Evolutionary conservation across 2,329 filamentous ascomycete genomes (phyloP).

Genomic region (Coniochaeta hoffmannii): DNA sequence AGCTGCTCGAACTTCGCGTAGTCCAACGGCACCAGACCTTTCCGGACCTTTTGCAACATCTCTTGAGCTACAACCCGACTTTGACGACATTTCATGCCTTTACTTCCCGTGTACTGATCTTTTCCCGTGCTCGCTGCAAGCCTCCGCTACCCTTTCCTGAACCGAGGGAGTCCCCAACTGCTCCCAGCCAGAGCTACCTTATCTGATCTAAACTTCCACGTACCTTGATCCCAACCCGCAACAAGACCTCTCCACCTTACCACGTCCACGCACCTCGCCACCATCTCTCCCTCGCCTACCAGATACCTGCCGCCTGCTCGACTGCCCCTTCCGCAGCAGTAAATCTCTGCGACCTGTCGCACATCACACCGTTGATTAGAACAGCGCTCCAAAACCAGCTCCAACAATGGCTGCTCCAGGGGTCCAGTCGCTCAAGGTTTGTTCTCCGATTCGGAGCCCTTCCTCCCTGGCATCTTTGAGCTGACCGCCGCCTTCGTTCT

Average conservation of each 20-base stretch:
- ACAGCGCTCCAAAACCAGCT: slow-evolving; percentile 6
- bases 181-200: background rate
- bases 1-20: background rate
- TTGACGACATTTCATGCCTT: background rate
- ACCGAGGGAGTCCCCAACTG: background rate
- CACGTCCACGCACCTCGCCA: no score
- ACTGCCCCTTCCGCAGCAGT: slow-evolving; percentile 2
- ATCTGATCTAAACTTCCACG: background rate
- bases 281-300: background rate
- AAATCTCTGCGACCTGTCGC: slow-evolving; percentile 1
- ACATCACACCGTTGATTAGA: slow-evolving; percentile 2
- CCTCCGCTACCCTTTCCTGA: background rate
- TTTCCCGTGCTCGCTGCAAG: background rate
- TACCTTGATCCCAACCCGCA: background rate
- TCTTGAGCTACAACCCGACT: background rate
- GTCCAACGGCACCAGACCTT: background rate
- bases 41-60: background rate
- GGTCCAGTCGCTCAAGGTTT: slow-evolving; percentile 87
- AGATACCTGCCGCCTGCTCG: background rate
- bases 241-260: background rate
- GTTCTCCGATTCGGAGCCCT: slow-evolving; percentile 16
- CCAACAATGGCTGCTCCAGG: slow-evolving; percentile 65
- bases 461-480: slow-evolving; percentile 9
- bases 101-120: background rate
- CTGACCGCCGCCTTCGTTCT: slow-evolving; percentile 26